Evolutionary conservation across 352 stramenopile species (phyloP).

Genomic region (Phytophthora vignae): DNA sequence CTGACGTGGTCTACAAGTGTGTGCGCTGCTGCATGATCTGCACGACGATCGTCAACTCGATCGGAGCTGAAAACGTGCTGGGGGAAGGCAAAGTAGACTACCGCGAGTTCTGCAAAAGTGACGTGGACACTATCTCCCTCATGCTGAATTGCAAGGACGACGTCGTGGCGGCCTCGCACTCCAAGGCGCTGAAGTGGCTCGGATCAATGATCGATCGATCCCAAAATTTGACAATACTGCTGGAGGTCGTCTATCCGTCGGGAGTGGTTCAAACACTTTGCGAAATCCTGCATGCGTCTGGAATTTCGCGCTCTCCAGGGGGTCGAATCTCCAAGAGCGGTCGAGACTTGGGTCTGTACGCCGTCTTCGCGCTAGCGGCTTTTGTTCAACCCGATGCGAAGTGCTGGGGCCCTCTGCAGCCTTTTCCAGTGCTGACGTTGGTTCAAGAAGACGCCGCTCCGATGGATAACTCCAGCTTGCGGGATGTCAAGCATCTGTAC

Average conservation of each 20-base stretch:
- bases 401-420: slow-evolving; percentile 55
- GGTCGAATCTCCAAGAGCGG: slow-evolving; percentile 54
- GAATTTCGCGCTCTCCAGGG: slow-evolving; percentile 53
- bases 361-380: slow-evolving; percentile 70
- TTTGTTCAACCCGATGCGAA: slow-evolving; percentile 79
- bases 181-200: slow-evolving; percentile 81
- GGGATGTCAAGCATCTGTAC: slow-evolving; percentile 59
- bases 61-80: slow-evolving; percentile 19
- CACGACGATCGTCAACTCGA: slow-evolving; percentile 60
- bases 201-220: slow-evolving; percentile 79
- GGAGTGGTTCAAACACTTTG: slow-evolving; percentile 73
- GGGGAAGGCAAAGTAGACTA: slow-evolving; percentile 40
- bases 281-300: slow-evolving; percentile 58
- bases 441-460: slow-evolving; percentile 23
- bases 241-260: slow-evolving; percentile 68
- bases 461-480: slow-evolving; percentile 18
- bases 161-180: slow-evolving; percentile 43
- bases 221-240: slow-evolving; percentile 52
- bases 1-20: slow-evolving; percentile 59
- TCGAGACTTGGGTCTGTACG: slow-evolving; percentile 58
- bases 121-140: slow-evolving; percentile 53
- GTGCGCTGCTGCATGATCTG: slow-evolving; percentile 74
- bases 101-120: slow-evolving; percentile 50
- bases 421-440: slow-evolving; percentile 69
- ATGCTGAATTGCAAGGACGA: slow-evolving; percentile 49